Evolutionary conservation across 1,284 basidiomycete genomes (phyloP).

Genomic region (Hemileia vastatrix): DNA sequence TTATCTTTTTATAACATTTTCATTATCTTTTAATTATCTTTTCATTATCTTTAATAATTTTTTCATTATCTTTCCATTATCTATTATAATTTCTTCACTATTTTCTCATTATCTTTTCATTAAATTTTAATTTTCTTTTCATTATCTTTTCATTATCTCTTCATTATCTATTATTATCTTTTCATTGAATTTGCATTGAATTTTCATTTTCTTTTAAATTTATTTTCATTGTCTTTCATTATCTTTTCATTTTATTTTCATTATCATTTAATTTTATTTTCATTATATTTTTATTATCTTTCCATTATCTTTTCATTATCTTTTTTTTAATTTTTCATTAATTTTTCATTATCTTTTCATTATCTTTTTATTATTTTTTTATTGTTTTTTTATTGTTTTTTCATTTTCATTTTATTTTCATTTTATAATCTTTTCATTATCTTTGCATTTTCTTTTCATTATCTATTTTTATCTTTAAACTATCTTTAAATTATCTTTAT

Average conservation of each 20-base stretch:
- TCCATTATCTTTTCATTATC: neutral
- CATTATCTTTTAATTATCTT: neutral
- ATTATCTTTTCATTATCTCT: neutral
- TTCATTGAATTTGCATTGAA: neutral
- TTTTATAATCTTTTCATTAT: neutral
- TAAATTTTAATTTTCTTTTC: neutral
- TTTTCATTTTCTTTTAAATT: neutral
- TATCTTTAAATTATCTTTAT: slow-evolving; percentile 3
- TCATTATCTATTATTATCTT: neutral
- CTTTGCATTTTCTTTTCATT: neutral
- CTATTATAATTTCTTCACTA: neutral
- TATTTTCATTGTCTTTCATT: neutral
- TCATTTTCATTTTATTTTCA: neutral
- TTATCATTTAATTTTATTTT: neutral
- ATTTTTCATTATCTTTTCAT: neutral
- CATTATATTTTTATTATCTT: neutral
- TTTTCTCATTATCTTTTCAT: neutral
- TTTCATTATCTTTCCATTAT: neutral
- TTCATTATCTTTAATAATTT: neutral
- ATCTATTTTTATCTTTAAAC: slow-evolving; percentile 1
- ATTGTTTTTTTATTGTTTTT: neutral
- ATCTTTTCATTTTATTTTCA: neutral
- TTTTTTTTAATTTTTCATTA: neutral
- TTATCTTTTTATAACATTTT: neutral
- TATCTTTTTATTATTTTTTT: neutral